These are phyloP conservation scores for Ceratocystis ficicola DNA, from an alignment of 2,329 filamentous ascomycete genomes.

Conservation along the genomic window DNA sequence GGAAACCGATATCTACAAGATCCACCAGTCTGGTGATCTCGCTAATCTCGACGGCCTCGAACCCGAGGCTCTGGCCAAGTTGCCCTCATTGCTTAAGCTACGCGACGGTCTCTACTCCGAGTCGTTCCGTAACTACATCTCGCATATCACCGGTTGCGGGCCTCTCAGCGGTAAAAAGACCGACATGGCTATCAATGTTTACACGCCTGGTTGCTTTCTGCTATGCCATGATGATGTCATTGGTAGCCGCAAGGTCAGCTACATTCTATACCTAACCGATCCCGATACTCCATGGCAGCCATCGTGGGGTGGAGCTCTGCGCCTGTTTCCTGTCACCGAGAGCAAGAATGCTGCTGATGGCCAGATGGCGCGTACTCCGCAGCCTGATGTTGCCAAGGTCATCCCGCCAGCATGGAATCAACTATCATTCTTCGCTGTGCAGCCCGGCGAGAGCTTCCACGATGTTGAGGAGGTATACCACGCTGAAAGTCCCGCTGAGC, in stretches of 20 bases:
- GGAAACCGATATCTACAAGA: constrained; percentile 99
- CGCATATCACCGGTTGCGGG: constrained; percentile 72
- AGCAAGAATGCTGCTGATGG: constrained; percentile 52
- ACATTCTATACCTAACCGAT: constrained; percentile 90
- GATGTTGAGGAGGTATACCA: constrained; percentile 97
- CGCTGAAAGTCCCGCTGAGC: constrained; percentile 45
- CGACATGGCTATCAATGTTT: constrained; percentile 98
- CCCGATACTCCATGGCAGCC: constrained; percentile 82
- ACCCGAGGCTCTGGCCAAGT: constrained; percentile 66
- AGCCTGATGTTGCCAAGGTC: constrained; percentile 62
- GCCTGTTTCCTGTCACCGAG: constrained; percentile 64
- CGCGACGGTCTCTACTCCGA: constrained; percentile 89
- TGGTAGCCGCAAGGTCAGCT: constrained; percentile 88
- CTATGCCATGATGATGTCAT: constrained; percentile 98
- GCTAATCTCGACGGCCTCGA: constrained; percentile 93
- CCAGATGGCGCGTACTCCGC: constrained; percentile 64
- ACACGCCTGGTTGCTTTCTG: constrained; percentile 89
- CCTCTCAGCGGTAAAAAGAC: constrained; percentile 86
- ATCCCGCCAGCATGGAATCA: constrained; percentile 97
- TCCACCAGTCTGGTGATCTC: constrained; percentile 94
- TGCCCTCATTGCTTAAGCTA: constrained; percentile 83
- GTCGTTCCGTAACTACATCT: constrained; percentile 78
- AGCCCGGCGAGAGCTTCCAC: constrained; percentile 97
- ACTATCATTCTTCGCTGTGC: constrained; percentile 93
- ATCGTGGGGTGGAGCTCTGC: constrained; percentile 84